phyloP scores from a whole-genome alignment of 192 early-diverging fungal genomes.

The Allomyces macrogynus region DNA sequence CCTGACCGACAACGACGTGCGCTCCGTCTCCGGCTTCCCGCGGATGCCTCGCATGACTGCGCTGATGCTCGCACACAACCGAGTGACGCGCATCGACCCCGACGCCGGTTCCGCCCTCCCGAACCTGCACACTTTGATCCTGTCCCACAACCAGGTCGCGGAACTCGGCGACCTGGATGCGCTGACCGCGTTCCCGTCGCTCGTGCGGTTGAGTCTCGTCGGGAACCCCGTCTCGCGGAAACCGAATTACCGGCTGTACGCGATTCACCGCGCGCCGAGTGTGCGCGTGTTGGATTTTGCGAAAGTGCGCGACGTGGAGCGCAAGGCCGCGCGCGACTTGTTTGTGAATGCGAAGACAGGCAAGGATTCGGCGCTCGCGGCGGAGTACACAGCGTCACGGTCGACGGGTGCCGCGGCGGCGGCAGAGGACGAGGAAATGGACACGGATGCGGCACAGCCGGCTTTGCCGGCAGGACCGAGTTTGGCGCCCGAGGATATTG shows the following conservation, averaged over 20 bases:
- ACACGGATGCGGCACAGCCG: neutral
- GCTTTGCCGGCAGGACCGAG: neutral
- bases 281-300: constrained; percentile 77
- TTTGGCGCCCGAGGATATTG: neutral
- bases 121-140: constrained; percentile 52
- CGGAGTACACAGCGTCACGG: neutral
- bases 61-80: constrained; percentile 72
- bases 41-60: constrained; percentile 45
- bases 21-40: constrained; percentile 73
- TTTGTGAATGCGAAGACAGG: too few relatives aligned
- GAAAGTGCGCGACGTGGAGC: constrained; percentile 30
- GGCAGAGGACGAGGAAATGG: neutral
- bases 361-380: too few relatives aligned
- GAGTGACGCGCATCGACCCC: constrained; percentile 58
- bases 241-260: constrained; percentile 60
- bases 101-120: constrained; percentile 46
- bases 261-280: constrained; percentile 57
- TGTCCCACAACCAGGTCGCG: constrained; percentile 66
- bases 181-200: constrained; percentile 19
- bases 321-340: neutral
- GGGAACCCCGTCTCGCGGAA: constrained; percentile 78
- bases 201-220: constrained; percentile 41
- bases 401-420: neutral
- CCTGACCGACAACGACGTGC: constrained; percentile 78
- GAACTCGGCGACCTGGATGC: constrained; percentile 77